phyloP scores from a whole-genome alignment of 2,329 filamentous ascomycete genomes.

The Talaromyces piceae region DNA sequence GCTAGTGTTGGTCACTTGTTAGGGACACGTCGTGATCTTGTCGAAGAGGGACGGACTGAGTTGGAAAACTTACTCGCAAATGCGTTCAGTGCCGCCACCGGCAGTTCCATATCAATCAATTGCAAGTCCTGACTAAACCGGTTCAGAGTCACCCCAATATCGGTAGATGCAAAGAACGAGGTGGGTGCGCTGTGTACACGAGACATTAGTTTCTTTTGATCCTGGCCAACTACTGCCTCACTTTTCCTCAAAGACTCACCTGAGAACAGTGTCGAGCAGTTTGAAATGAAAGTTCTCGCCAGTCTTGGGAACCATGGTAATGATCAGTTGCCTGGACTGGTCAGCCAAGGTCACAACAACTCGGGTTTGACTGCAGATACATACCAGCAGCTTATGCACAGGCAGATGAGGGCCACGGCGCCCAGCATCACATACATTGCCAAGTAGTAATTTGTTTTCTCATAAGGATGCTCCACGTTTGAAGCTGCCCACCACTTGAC shows the following conservation, averaged over 20 bases:
- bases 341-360: neutral
- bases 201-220: conserved; percentile 11
- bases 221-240: neutral
- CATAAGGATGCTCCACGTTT: conserved; percentile 28
- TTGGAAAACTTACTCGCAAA: conserved; percentile 23
- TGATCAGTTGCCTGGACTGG: conserved; percentile 39
- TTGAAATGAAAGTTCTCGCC: conserved; percentile 43
- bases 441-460: conserved; percentile 29
- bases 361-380: neutral
- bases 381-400: conserved; percentile 32
- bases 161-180: conserved; percentile 36
- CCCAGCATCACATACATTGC: conserved; percentile 36
- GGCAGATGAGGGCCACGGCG: conserved; percentile 27
- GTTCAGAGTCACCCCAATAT: conserved; percentile 36
- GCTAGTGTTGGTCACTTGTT: neutral
- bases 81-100: conserved; percentile 34
- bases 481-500: conserved; percentile 35
- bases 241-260: conserved; percentile 17
- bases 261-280: conserved; percentile 43
- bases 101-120: conserved; percentile 39
- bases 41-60: too few relatives aligned
- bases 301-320: conserved; percentile 48
- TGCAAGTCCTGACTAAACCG: conserved; percentile 40
- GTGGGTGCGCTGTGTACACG: conserved; percentile 35
- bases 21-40: too few relatives aligned